Percentiles rank a stretch among this genome's conserved stretches.
These are phyloP conservation scores for Penicillium fimorum DNA, from an alignment of 495 filamentous ascomycete genomes.

Conservation along the genomic window DNA sequence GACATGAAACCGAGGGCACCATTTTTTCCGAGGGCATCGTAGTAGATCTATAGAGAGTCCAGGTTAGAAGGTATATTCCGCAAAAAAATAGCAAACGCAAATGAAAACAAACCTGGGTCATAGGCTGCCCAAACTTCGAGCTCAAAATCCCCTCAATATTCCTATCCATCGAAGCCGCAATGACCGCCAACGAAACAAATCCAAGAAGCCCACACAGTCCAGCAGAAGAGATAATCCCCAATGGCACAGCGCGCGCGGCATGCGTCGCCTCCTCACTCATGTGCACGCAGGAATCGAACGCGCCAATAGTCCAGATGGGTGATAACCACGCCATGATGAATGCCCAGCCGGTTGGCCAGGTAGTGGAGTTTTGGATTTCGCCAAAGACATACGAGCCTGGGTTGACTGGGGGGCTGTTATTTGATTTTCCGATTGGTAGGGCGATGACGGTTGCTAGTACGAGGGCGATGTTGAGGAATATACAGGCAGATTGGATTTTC, in stretches of 20 bases:
- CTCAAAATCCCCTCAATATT: conserved; percentile 35
- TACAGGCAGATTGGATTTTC: conserved; percentile 62
- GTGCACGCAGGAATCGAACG: conserved; percentile 55
- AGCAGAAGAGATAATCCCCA: conserved; percentile 53
- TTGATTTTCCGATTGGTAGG: conserved; percentile 55
- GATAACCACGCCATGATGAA: conserved; percentile 66
- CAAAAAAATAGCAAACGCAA: background rate
- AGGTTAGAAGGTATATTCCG: background rate
- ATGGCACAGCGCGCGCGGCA: conserved; percentile 59
- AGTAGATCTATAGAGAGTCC: conserved; percentile 35
- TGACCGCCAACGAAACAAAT: conserved; percentile 52
- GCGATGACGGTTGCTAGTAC: conserved; percentile 65
- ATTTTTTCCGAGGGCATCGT: conserved; percentile 44
- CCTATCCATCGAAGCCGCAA: conserved; percentile 41
- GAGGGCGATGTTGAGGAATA: conserved; percentile 61
- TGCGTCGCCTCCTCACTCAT: conserved; percentile 66
- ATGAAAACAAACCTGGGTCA: conserved; percentile 40
- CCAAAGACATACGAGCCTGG: conserved; percentile 41
- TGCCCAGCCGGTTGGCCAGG: conserved; percentile 60
- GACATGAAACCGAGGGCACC: conserved; percentile 49
- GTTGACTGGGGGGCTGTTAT: conserved; percentile 35
- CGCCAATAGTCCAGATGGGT: conserved; percentile 68
- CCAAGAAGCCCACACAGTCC: conserved; percentile 48
- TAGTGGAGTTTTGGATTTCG: conserved; percentile 52
- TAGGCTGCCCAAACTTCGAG: conserved; percentile 43